Evolutionary conservation across 345 rosid genomes (phyloP).

Genomic region (Citrus australasica): DNA sequence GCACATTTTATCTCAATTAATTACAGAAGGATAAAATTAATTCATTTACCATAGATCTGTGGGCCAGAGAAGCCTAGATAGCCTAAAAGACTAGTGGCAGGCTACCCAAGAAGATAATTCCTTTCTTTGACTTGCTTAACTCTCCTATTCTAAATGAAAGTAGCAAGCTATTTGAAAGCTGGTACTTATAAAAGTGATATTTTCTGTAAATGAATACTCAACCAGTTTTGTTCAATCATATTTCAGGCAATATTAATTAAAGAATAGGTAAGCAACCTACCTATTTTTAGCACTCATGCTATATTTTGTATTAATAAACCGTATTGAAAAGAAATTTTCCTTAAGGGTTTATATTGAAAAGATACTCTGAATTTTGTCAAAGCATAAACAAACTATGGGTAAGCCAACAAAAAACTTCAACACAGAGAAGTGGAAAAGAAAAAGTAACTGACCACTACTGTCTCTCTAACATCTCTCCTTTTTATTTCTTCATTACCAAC

Average conservation of each 20-base stretch:
- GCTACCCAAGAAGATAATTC: background rate
- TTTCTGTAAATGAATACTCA: background rate
- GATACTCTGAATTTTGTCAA: background rate
- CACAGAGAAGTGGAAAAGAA: constrained; percentile 14
- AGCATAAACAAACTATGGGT: background rate
- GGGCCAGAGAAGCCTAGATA: background rate
- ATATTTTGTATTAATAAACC: background rate
- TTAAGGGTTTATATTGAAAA: background rate
- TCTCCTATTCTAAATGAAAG: background rate
- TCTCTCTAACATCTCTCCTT: constrained; percentile 65
- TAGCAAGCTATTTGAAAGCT: background rate
- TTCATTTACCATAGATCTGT: background rate
- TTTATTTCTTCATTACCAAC: constrained; percentile 40
- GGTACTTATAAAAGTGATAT: background rate
- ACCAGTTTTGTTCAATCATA: background rate
- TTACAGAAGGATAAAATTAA: background rate
- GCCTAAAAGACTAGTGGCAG: background rate
- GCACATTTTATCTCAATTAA: background rate
- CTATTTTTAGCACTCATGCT: background rate
- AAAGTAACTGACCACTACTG: constrained; percentile 59
- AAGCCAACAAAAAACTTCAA: background rate
- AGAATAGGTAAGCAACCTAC: background rate
- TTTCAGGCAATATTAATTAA: background rate
- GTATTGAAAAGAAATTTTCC: background rate
- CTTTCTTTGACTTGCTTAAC: background rate